phyloP scores from a whole-genome alignment of 371 early-diverging fungal genomes.

The Cokeromyces recurvatus region DNA sequence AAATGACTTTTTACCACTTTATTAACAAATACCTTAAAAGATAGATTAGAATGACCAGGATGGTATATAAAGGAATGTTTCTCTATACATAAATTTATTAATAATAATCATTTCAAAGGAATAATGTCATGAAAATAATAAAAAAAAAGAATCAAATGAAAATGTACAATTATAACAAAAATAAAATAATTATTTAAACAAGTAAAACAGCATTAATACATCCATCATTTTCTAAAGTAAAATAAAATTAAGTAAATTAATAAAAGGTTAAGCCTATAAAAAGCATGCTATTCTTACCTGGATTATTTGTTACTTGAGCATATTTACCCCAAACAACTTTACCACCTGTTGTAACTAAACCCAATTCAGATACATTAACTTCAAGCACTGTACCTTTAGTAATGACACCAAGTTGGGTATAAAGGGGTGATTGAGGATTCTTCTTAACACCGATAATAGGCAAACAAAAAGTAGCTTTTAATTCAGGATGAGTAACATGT shows the following conservation, averaged over 20 bases:
- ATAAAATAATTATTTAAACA: constrained; percentile 55
- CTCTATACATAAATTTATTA: no score
- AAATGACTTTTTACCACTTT: no score
- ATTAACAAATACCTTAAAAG: no score
- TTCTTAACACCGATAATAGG: constrained; percentile 99
- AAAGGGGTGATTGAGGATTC: constrained; percentile 98
- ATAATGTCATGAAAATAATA: no score
- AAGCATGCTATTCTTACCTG: constrained; percentile 56
- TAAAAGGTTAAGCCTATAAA: background rate
- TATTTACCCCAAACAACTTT: constrained; percentile 99
- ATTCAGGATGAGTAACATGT: constrained; percentile 99
- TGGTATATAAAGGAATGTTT: no score
- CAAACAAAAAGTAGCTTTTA: constrained; percentile 97
- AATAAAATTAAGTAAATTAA: background rate
- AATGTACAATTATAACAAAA: no score
- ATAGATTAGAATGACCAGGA: no score
- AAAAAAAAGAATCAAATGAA: no score
- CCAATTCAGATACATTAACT: constrained; percentile 92
- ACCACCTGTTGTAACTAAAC: constrained; percentile 97
- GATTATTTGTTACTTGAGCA: constrained; percentile 96
- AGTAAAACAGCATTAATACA: constrained; percentile 94
- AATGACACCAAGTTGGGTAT: constrained; percentile 98
- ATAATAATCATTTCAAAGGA: no score
- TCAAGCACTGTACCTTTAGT: constrained; percentile 99
- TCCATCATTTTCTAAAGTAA: constrained; percentile 82